Evolutionary conservation across 352 stramenopile species (phyloP).

Genomic region (Pythium oligandrum): DNA sequence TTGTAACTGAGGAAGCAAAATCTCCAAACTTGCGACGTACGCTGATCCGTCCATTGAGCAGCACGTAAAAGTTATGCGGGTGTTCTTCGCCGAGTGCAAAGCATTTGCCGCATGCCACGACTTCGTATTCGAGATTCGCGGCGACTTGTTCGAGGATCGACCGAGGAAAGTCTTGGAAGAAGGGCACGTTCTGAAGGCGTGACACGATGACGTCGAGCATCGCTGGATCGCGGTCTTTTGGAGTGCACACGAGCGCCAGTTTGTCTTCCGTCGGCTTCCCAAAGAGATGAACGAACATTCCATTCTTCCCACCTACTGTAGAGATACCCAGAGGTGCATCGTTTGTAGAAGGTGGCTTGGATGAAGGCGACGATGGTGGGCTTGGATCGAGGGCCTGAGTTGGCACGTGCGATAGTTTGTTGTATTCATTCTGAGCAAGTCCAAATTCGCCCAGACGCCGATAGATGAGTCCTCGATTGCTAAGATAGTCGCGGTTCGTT

Average conservation of each 20-base stretch:
- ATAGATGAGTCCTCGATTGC: conserved; percentile 23
- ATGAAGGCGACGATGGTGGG: background rate
- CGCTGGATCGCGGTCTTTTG: conserved; percentile 28
- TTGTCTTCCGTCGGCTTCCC: conserved; percentile 60
- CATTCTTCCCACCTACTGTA: conserved; percentile 32
- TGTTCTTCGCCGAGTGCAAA: conserved; percentile 54
- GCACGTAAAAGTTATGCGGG: conserved; percentile 63
- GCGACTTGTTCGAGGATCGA: conserved; percentile 39
- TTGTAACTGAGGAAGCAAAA: conserved; percentile 57
- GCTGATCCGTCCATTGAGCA: conserved; percentile 51
- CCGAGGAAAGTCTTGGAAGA: conserved; percentile 63
- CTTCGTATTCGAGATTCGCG: conserved; percentile 55
- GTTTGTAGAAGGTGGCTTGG: background rate
- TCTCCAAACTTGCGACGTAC: conserved; percentile 55
- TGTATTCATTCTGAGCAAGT: conserved; percentile 22
- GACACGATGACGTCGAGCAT: conserved; percentile 47
- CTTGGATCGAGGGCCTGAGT: background rate
- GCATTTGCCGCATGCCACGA: conserved; percentile 53
- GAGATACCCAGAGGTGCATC: too few relatives aligned
- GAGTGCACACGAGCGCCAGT: conserved; percentile 45
- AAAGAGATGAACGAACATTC: conserved; percentile 63
- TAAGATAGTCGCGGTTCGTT: conserved; percentile 16
- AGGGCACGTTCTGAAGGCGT: conserved; percentile 46
- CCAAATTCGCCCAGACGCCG: conserved; percentile 21
- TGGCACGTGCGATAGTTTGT: conserved; percentile 11